Evolutionary conservation across 257 asterid species (phyloP), one percentile per base, ranked within the genome.

Genomic region (Solanum ahanhuiri): DNA sequence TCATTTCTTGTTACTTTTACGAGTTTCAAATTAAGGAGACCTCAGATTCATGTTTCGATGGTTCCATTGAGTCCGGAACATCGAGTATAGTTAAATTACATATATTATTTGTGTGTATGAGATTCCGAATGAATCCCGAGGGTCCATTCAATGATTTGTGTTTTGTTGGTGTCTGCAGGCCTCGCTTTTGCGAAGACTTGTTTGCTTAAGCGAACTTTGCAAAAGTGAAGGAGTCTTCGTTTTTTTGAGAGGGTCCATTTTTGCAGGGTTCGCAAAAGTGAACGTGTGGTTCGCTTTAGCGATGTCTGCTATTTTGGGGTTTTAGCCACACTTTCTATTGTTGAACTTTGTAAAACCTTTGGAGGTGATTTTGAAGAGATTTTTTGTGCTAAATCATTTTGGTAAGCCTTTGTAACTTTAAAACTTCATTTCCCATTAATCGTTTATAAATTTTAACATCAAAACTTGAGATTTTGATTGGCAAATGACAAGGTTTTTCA

Each of bases 121-220:
- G 2, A 18, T 57, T 20, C 0, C 0, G 10, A 57, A 18, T 4
- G 1, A 57, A 57, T 57, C 4, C 1, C 0, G 2, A 18, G 64
- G 64, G 0, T 18, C 64, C 23, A 57, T 17, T 18, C 1, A 2
- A 18, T 18, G 4, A 57, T 57, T 57, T 57, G 64, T 5, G 58
- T 5, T 15, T 48, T 2, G 20, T 17, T 2, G 10, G 64, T 54
- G 64, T 54, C 9, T 54, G 6, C 22, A 17, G 1, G n/a, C 9
- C 1, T 54, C 1, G 0, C 54, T 45, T 45, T 4, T 4, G 54
- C 0, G 54, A 45, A 45, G 54, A 45, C 54, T 45, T 45, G 17
- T 45, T 45, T 2, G 5, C n/a, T 51, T 15, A 51, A 51, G n/a
- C 9, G 2, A 51, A 54, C 60, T 54, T 54, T 2, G 60, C 60